Evolutionary conservation across 2,329 filamentous ascomycete species (phyloP), one percentile per base, ranked within the genome.

Genomic region (Penicillium concentricum): DNA sequence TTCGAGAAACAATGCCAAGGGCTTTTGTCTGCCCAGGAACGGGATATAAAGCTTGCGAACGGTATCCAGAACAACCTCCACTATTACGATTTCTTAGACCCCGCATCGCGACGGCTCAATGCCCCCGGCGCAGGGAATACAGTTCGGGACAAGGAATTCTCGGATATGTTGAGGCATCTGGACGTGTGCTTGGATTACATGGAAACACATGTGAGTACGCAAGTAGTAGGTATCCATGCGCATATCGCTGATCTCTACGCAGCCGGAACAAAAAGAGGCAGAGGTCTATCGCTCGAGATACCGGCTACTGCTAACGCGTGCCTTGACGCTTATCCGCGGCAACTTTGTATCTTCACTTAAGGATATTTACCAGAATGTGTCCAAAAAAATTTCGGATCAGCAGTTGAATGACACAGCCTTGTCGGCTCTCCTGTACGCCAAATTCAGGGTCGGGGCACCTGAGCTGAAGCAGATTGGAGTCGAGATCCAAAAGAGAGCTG

Each of bases 181-280:
- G 92, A 97, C 74, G 86, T 91, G 51, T 99, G 93, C 72, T 85
- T 99, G 64, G 88, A 87, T 30, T 97, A 97, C 70, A 97, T 97
- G 92, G 84, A 90, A 59, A 82, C 85, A 51, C 91, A 97, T 78
- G 89, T 92, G 75, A 72, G 87, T 58, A 30, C 35, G 30, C 18
- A 22, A 13, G 4, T 12, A 39, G 3, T 5, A 15, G 4, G 47
- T 37, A 18, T 34, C 16, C 12, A n/a, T 13, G 41, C 44, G 20
- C 9, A 5, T 30, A 24, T 38, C 41, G 58, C 53, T 61, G 51
- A 63, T 50, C 61, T 58, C 22, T 47, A 54, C 45, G 18, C 65
- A 91, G 88, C 84, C 90, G 9, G 86, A 85, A 8, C 96, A 97
- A 71, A 89, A 90, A 61, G 93, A 97, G 73, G 88, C 92, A 3